Evolutionary conservation across 208 protist species (phyloP), one percentile per base, ranked within the genome.

Genomic region (Phytomonas francai): DNA sequence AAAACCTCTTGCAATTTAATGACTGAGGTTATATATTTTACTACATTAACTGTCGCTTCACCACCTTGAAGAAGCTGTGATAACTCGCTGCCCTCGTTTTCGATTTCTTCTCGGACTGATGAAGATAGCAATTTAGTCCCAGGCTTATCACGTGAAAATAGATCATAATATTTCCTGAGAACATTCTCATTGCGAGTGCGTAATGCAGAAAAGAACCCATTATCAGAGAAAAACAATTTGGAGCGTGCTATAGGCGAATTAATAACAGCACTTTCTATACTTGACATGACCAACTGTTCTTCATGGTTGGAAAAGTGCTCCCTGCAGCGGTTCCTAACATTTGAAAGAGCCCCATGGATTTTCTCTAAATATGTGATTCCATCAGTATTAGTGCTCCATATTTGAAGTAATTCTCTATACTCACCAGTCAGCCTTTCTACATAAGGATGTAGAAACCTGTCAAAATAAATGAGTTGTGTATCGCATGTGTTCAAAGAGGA

Each of bases 1-100:
- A 82, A 93, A 29, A 87, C 82, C 63, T 93, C 85, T 60, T 92
- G 85, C 59, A 96, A 64, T 25, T 75, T 74, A 74, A 96, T 86
- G 72, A 92, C 88, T 8, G 74, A 80, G 28, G 64, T 70, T n/a
- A 89, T 51, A 54, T 54, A 54, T 54, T 54, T 19, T 7, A 54
- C 45, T 54, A 54, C 22, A 25, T 54, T 25, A 22, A 25, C 19
- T 54, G 16, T 54, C 45, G 1, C 31, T 36, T 62, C 31, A 36
- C 22, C 58, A 36, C 31, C 58, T 62, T 31, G 30, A 36, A 62
- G 58, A 7, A 31, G 58, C 2, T 62, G 58, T 62, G 58, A 31
- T 31, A 62, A 36, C 11, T 31, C n/a, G 58, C 22, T 25, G 58
- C n/a, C 27, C 7, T 62, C 58, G 7, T 4, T 36, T 36, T 36